Conservation (phyloP, 2,329 filamentous ascomycete genomes). For the Hirsutella rhossiliensis region DNA sequence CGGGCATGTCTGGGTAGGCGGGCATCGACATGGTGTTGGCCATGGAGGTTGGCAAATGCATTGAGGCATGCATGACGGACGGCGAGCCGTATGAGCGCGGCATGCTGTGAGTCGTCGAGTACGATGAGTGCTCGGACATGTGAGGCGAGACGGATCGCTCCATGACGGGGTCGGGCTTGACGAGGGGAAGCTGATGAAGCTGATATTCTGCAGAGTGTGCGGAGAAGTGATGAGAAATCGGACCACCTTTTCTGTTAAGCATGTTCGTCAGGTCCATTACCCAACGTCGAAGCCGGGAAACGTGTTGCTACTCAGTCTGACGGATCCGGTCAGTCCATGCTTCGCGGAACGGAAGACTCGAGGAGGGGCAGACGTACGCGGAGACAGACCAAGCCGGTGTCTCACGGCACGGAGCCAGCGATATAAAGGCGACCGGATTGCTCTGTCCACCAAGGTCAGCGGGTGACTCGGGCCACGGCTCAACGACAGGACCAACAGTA, state of each 20-base stretch:
- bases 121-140: constrained; percentile 46
- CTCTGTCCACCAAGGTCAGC: constrained; percentile 1
- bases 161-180: constrained; percentile 27
- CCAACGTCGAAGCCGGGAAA: constrained; percentile 31
- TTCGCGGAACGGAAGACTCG: neutral
- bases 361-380: constrained; percentile 1
- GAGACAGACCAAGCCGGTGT: constrained; percentile 7
- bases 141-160: constrained; percentile 47
- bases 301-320: constrained; percentile 23
- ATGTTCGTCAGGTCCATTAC: constrained; percentile 42
- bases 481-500: constrained; percentile 1
- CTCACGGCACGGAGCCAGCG: constrained; percentile 11
- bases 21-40: constrained; percentile 28
- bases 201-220: constrained; percentile 19
- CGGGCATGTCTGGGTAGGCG: constrained; percentile 22
- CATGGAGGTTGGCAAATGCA: constrained; percentile 33
- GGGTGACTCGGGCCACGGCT: neutral
- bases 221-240: constrained; percentile 18
- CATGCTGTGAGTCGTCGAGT: constrained; percentile 36
- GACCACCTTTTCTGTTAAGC: constrained; percentile 35
- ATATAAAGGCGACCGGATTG: constrained; percentile 1
- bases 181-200: constrained; percentile 17
- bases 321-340: constrained; percentile 4
- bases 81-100: constrained; percentile 41
- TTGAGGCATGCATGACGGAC: constrained; percentile 35